These are phyloP conservation scores for Plasmodium cynomolgi DNA, from an alignment of 169 alveolate species.

Conservation along the genomic window DNA sequence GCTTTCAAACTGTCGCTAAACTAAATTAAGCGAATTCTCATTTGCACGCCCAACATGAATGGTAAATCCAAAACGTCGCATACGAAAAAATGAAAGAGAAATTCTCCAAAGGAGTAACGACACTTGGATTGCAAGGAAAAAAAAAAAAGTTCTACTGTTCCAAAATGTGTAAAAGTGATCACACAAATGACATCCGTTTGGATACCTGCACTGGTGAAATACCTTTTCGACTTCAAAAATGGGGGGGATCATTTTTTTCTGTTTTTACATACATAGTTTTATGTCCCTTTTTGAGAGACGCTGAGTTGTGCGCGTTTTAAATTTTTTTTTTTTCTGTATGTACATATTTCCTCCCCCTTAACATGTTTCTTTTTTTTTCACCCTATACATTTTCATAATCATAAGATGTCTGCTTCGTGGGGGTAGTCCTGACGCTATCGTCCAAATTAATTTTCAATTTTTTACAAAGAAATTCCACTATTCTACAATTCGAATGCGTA, in stretches of 20 bases:
- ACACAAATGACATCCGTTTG: not conserved
- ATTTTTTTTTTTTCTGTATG: not conserved
- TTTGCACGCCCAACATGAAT: not conserved
- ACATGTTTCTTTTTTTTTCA: not conserved
- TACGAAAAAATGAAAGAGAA: not conserved
- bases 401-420: conserved; percentile 59
- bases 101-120: not conserved
- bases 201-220: not conserved
- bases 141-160: not conserved
- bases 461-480: conserved; percentile 60
- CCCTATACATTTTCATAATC: conserved; percentile 34
- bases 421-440: conserved; percentile 9
- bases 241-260: not conserved
- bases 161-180: not conserved
- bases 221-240: not conserved
- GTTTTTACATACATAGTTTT: not conserved
- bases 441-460: conserved; percentile 52
- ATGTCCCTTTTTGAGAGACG: not conserved
- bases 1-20: not conserved
- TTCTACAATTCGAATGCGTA: conserved; percentile 42
- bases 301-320: not conserved
- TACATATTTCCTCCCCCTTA: not conserved
- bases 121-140: not conserved
- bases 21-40: not conserved
- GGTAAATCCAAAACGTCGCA: not conserved